Evolutionary conservation across 2,329 filamentous ascomycete species (phyloP).

Genomic region (Anthostomella pinea): DNA sequence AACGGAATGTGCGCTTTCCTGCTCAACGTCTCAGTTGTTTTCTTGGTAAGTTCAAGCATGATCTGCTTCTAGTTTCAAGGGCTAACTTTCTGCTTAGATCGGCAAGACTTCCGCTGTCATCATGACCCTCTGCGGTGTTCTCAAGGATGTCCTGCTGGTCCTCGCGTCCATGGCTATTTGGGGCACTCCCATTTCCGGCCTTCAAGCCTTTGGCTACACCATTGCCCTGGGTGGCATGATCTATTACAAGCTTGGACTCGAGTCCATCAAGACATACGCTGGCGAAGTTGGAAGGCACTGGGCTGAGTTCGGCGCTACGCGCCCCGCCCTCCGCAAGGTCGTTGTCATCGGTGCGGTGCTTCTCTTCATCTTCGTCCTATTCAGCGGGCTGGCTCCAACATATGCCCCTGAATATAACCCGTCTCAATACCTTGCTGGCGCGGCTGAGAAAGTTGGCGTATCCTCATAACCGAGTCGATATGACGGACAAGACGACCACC

Average conservation of each 20-base stretch:
- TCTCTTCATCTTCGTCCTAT: slow-evolving; percentile 65
- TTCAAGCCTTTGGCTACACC: slow-evolving; percentile 82
- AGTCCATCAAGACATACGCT: slow-evolving; percentile 78
- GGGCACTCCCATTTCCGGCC: slow-evolving; percentile 68
- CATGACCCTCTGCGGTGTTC: slow-evolving; percentile 81
- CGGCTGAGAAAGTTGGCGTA: slow-evolving; percentile 47
- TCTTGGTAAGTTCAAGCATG: slow-evolving; percentile 62
- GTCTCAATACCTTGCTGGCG: slow-evolving; percentile 45
- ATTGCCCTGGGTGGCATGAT: slow-evolving; percentile 76
- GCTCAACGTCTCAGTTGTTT: slow-evolving; percentile 82
- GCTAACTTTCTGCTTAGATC: slow-evolving; percentile 57
- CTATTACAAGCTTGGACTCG: slow-evolving; percentile 82
- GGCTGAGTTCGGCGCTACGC: slow-evolving; percentile 79
- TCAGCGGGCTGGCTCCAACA: slow-evolving; percentile 63
- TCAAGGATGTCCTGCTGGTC: slow-evolving; percentile 85
- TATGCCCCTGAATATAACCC: slow-evolving; percentile 56
- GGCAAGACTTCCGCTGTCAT: slow-evolving; percentile 85
- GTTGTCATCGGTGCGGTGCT: slow-evolving; percentile 64
- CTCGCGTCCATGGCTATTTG: slow-evolving; percentile 78
- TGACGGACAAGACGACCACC: slow-evolving; percentile 9
- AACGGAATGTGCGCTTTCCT: slow-evolving; percentile 79
- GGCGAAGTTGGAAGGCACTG: slow-evolving; percentile 71
- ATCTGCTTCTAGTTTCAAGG: not conserved
- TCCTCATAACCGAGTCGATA: slow-evolving; percentile 22
- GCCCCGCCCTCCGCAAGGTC: slow-evolving; percentile 75